Conservation (phyloP, 2,329 filamentous ascomycete genomes). For the Apiospora koreana region DNA sequence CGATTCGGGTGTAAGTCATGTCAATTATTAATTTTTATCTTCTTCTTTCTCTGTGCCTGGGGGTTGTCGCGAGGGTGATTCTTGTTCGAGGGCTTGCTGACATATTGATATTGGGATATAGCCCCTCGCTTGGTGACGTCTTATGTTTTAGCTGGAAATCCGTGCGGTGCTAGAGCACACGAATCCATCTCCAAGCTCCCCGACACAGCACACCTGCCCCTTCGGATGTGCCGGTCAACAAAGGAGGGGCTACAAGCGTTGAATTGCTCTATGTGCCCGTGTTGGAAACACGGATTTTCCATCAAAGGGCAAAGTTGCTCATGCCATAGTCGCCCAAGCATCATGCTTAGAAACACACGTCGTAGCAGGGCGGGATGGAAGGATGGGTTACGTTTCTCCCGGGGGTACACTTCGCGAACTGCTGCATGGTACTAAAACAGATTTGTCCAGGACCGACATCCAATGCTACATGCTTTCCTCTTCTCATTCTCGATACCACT, state of each 20-base stretch:
- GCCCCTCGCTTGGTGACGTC: background rate
- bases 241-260: background rate
- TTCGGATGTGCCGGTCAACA: background rate
- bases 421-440: background rate
- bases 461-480: background rate
- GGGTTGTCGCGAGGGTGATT: background rate
- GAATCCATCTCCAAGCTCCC: background rate
- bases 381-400: background rate
- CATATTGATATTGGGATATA: background rate
- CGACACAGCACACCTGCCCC: background rate
- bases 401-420: background rate
- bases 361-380: background rate
- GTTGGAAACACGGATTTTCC: background rate
- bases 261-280: background rate
- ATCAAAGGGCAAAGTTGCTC: background rate
- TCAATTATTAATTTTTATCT: background rate
- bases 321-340: background rate
- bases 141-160: background rate
- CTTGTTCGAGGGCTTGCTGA: background rate
- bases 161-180: background rate
- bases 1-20: background rate
- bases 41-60: background rate
- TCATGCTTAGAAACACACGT: background rate
- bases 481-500: background rate
- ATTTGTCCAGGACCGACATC: background rate